Evolutionary conservation across 768 basidiomycete species (phyloP).

Genomic region (Tulasnella sp.): DNA sequence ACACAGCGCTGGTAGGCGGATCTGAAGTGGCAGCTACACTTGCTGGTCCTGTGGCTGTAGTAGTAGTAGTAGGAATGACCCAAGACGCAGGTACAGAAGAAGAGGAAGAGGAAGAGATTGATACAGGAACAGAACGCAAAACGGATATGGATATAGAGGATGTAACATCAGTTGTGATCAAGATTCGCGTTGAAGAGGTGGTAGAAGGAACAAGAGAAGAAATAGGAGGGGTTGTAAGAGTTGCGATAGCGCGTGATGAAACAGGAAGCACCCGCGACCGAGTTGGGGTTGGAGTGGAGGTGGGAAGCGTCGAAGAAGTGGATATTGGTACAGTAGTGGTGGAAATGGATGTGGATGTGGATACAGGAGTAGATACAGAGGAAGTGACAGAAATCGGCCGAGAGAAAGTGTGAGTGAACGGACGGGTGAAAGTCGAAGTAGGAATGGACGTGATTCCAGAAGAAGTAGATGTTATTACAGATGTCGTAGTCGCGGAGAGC

Average conservation of each 20-base stretch:
- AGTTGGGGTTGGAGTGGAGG: neutral
- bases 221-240: neutral
- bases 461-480: neutral
- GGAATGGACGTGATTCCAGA: neutral
- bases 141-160: neutral
- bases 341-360: neutral
- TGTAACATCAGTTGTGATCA: neutral
- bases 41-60: neutral
- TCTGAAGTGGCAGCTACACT: neutral
- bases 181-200: neutral
- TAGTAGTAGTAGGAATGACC: neutral
- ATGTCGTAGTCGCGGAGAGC: neutral
- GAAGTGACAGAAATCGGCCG: no score
- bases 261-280: neutral
- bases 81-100: neutral
- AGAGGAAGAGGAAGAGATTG: neutral
- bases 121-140: neutral
- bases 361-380: no score
- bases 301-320: neutral
- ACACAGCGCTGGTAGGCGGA: neutral
- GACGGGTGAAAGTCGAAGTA: neutral
- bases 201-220: neutral
- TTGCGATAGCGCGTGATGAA: neutral
- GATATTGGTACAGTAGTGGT: neutral
- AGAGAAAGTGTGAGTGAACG: no score